A percentile compares a stretch with the other conserved stretches of the same genome.
phyloP scores from a whole-genome alignment of 345 rosid genomes.

The Corchorus olitorius region DNA sequence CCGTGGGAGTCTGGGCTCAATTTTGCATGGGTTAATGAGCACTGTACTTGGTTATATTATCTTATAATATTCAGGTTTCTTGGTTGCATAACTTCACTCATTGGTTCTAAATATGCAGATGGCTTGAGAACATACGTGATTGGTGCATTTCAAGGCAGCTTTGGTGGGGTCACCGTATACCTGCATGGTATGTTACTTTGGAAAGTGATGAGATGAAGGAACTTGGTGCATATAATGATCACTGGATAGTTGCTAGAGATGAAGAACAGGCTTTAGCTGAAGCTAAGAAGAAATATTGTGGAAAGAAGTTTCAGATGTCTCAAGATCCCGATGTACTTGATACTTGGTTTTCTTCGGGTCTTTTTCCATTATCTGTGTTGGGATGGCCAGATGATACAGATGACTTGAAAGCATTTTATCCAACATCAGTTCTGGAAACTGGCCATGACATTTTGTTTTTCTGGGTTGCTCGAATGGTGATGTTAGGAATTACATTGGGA shows the following conservation, averaged over 20 bases:
- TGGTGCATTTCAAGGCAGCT: slow-evolving; percentile 98
- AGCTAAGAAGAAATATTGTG: slow-evolving; percentile 59
- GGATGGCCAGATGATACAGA: slow-evolving; percentile 96
- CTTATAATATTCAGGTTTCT: not conserved
- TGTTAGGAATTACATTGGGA: slow-evolving; percentile 82
- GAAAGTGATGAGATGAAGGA: slow-evolving; percentile 80
- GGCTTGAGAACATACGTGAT: slow-evolving; percentile 97
- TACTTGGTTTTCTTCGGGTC: slow-evolving; percentile 99
- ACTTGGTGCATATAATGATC: slow-evolving; percentile 77
- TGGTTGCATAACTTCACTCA: slow-evolving; percentile 10
- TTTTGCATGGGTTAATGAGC: not conserved
- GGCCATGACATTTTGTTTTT: slow-evolving; percentile 96
- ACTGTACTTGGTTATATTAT: not conserved
- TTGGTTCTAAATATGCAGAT: slow-evolving; percentile 48
- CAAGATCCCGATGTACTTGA: slow-evolving; percentile 98
- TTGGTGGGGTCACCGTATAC: slow-evolving; percentile 98
- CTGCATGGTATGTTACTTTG: slow-evolving; percentile 86
- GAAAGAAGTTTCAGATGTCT: slow-evolving; percentile 68
- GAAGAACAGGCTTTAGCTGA: slow-evolving; percentile 65
- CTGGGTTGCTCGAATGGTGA: slow-evolving; percentile 99
- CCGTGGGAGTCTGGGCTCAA: too few relatives aligned
- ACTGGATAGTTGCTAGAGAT: slow-evolving; percentile 81
- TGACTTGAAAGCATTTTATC: slow-evolving; percentile 87
- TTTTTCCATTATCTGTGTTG: slow-evolving; percentile 77
- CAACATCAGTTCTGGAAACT: slow-evolving; percentile 92